Percentiles rank a stretch among this genome's conserved stretches.
Evolutionary conservation across 164 flowering plant species (phyloP).

Genomic region (Buxus sempervirens): DNA sequence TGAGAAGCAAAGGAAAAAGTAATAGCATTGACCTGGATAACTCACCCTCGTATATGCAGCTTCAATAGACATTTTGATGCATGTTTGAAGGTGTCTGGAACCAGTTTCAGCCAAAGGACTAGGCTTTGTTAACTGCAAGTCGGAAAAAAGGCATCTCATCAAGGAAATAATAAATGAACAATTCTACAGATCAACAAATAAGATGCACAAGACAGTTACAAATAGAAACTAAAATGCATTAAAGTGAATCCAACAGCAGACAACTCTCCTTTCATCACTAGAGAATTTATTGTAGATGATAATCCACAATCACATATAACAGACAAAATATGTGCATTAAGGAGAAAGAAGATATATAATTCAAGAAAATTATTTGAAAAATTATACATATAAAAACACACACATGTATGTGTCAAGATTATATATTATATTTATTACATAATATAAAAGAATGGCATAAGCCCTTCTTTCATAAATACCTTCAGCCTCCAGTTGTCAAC

Average conservation of each 20-base stretch:
- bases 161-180: not conserved
- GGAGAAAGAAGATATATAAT: too few species aligned
- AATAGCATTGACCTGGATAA: slow-evolving; percentile 5
- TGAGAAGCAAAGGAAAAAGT: not conserved
- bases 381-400: too few species aligned
- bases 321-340: not conserved
- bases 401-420: too few species aligned
- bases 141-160: not conserved
- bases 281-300: too few species aligned
- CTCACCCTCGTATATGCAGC: slow-evolving; percentile 62
- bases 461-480: too few species aligned
- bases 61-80: slow-evolving; percentile 46
- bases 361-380: too few species aligned
- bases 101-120: slow-evolving; percentile 20
- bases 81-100: slow-evolving; percentile 29
- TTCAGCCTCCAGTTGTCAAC: too few species aligned
- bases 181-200: not conserved
- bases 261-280: not conserved
- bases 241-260: not conserved
- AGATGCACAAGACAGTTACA: not conserved
- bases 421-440: too few species aligned
- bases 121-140: slow-evolving; percentile 33
- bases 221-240: not conserved
- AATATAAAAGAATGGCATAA: too few species aligned
- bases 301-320: not conserved